Percentiles rank a stretch among this genome's conserved stretches.
phyloP scores from a whole-genome alignment of 2,329 filamentous ascomycete species.

The Thelonectria olida region DNA sequence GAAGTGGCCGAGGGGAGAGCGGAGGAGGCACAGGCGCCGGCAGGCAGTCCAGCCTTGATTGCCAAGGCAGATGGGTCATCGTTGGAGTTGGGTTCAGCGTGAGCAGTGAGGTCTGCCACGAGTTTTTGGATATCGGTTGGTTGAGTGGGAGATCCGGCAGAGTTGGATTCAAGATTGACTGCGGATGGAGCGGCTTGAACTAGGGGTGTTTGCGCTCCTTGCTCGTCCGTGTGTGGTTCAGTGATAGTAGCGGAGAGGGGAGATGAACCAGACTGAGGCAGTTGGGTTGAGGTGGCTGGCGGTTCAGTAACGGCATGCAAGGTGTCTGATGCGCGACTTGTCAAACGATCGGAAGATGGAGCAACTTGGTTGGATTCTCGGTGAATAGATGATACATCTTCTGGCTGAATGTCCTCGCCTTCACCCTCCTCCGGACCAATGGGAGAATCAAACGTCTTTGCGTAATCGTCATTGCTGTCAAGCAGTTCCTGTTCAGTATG shows the following conservation, averaged over 20 bases:
- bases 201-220: constrained; percentile 31
- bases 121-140: constrained; percentile 52
- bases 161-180: constrained; percentile 41
- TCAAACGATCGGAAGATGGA: constrained; percentile 51
- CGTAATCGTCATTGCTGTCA: constrained; percentile 58
- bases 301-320: constrained; percentile 45
- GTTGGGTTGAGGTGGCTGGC: constrained; percentile 36
- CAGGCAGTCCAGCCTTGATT: constrained; percentile 38
- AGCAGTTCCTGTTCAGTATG: constrained; percentile 42
- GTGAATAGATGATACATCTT: constrained; percentile 56
- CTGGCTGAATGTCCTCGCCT: constrained; percentile 46
- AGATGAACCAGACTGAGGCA: constrained; percentile 36
- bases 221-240: constrained; percentile 39
- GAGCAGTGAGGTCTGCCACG: constrained; percentile 52
- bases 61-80: constrained; percentile 40
- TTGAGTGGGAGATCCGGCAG: constrained; percentile 42
- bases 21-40: constrained; percentile 43
- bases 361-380: constrained; percentile 54
- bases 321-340: constrained; percentile 43
- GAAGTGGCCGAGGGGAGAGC: constrained; percentile 51
- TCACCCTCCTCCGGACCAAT: constrained; percentile 48
- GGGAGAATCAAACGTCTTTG: constrained; percentile 61
- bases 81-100: constrained; percentile 43
- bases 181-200: constrained; percentile 37
- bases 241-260: constrained; percentile 40